Percentiles rank a stretch among this genome's conserved stretches.
phyloP scores from a whole-genome alignment of 1,139 yeast species.

The Komagataea norvegica region DNA sequence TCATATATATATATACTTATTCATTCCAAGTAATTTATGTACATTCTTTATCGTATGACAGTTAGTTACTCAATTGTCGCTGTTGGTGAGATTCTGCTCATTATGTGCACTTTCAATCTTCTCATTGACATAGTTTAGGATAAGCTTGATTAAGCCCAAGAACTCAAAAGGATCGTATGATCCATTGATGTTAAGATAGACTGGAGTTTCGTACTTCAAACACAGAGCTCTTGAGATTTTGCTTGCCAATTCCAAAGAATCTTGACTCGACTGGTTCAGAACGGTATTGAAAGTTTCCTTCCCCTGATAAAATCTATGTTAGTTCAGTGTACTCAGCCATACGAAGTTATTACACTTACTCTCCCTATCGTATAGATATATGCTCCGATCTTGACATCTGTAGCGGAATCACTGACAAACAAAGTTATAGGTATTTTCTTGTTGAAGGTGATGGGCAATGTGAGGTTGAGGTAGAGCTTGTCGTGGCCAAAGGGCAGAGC shows the following conservation, averaged over 20 bases:
- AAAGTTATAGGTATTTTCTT: constrained; percentile 11
- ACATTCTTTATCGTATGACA: too few relatives aligned
- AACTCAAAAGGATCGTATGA: constrained; percentile 19
- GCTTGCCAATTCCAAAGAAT: constrained; percentile 32
- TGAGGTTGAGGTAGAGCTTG: constrained; percentile 6
- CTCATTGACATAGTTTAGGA: constrained; percentile 14
- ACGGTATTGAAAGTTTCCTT: constrained; percentile 31
- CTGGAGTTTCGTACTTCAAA: constrained; percentile 33
- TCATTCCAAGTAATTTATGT: too few relatives aligned
- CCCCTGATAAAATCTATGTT: constrained; percentile 20
- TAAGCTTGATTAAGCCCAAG: constrained; percentile 13
- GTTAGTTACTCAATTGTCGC: too few relatives aligned
- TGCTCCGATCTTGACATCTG: constrained; percentile 8
- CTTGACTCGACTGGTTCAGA: constrained; percentile 32
- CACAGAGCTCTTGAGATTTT: constrained; percentile 33
- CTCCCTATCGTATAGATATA: constrained; percentile 20
- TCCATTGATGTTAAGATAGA: constrained; percentile 36
- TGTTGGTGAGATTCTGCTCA: too few relatives aligned
- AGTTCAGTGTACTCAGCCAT: neutral
- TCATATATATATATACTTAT: too few relatives aligned
- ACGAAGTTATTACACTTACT: constrained; percentile 4
- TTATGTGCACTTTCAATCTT: too few relatives aligned
- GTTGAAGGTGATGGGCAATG: constrained; percentile 7
- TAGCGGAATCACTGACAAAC: constrained; percentile 9
- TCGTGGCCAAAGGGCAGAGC: constrained; percentile 3